phyloP scores from a whole-genome alignment of 805 yeast genomes.

The Suhomyces sp. region DNA sequence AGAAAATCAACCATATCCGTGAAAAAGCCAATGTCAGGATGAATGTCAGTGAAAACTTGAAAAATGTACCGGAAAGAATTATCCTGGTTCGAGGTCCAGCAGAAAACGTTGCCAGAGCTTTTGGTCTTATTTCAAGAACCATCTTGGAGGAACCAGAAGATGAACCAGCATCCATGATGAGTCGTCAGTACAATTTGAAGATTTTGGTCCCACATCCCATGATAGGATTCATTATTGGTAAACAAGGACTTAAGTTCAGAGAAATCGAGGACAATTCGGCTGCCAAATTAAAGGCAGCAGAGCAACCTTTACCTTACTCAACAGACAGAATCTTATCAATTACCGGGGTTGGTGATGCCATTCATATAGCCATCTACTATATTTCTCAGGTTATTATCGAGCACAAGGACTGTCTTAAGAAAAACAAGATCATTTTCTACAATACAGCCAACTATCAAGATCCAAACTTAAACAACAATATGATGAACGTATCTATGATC shows the following conservation, averaged over 20 bases:
- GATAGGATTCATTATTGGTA: slow-evolving; percentile 81
- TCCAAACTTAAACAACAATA: slow-evolving; percentile 9
- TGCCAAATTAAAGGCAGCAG: slow-evolving; percentile 72
- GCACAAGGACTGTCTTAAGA: slow-evolving; percentile 52
- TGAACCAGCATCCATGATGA: slow-evolving; percentile 55
- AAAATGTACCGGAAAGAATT: slow-evolving; percentile 72
- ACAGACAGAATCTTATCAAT: slow-evolving; percentile 74
- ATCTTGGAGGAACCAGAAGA: slow-evolving; percentile 67
- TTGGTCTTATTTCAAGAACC: slow-evolving; percentile 68
- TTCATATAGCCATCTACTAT: slow-evolving; percentile 79
- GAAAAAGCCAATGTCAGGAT: slow-evolving; percentile 62
- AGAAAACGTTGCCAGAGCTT: slow-evolving; percentile 78
- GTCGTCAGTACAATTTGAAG: slow-evolving; percentile 55
- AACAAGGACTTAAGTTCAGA: slow-evolving; percentile 67
- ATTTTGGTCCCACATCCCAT: slow-evolving; percentile 73
- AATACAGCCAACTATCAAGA: slow-evolving; percentile 50
- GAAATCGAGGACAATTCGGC: slow-evolving; percentile 84
- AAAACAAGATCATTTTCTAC: slow-evolving; percentile 55
- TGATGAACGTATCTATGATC: slow-evolving; percentile 23
- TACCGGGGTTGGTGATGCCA: slow-evolving; percentile 81
- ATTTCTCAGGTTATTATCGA: slow-evolving; percentile 66
- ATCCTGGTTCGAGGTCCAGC: slow-evolving; percentile 72
- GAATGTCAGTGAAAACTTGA: slow-evolving; percentile 69
- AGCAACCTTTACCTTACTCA: slow-evolving; percentile 66
- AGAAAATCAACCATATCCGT: slow-evolving; percentile 62